Evolutionary conservation across 176 grass and related monocot genomes (phyloP).

Genomic region (Luzula sylvatica): DNA sequence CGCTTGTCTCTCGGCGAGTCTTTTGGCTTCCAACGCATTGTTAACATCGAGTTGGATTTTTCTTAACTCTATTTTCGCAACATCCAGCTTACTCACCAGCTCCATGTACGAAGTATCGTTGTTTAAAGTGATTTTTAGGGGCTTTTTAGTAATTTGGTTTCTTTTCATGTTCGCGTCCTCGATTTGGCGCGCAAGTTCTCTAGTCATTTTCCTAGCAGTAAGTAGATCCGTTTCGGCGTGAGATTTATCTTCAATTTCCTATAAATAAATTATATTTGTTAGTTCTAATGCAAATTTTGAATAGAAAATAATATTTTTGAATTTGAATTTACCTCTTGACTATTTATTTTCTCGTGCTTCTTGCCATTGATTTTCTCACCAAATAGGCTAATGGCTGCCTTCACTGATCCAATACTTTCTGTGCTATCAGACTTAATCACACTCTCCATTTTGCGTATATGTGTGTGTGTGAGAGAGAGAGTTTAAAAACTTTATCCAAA

Average conservation of each 20-base stretch:
- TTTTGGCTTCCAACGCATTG: constrained; percentile 47
- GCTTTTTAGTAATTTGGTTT: constrained; percentile 2
- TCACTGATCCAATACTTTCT: constrained; percentile 45
- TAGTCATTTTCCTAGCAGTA: constrained; percentile 25
- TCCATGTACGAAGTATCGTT: constrained; percentile 8
- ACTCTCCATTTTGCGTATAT: constrained; percentile 35
- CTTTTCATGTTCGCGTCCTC: constrained; percentile 39
- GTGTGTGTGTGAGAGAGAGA: background rate
- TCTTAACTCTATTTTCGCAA: constrained; percentile 47
- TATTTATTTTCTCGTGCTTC: constrained; percentile 26
- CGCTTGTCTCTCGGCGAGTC: constrained; percentile 58
- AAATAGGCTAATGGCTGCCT: constrained; percentile 55
- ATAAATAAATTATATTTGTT: background rate
- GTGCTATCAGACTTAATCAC: constrained; percentile 28
- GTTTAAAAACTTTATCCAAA: constrained; percentile 8
- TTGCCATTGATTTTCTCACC: constrained; percentile 61
- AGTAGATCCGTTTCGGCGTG: constrained; percentile 41
- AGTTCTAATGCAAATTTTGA: background rate
- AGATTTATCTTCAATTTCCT: constrained; percentile 30
- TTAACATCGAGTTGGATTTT: constrained; percentile 42
- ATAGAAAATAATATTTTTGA: background rate
- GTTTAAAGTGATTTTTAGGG: background rate
- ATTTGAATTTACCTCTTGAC: constrained; percentile 44
- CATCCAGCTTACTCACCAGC: constrained; percentile 41
- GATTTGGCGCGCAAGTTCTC: constrained; percentile 40